Conservation (phyloP, 768 basidiomycete species). For the Termitomyces sp. region DNA sequence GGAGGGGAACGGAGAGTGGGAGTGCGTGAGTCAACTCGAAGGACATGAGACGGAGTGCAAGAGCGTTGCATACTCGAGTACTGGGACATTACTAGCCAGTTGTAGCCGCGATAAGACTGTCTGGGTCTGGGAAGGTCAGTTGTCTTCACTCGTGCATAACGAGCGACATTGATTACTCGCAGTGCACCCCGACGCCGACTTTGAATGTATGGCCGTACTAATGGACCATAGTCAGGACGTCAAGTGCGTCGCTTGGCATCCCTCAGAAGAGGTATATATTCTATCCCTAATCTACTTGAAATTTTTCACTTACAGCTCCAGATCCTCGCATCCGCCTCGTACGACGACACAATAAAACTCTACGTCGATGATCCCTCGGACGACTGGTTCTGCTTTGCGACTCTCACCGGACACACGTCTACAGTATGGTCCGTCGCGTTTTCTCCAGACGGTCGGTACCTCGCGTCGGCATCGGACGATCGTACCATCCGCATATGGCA, state of each 20-base stretch:
- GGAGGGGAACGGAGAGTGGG: conserved; percentile 62
- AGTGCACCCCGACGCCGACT: conserved; percentile 92
- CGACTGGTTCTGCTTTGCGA: conserved; percentile 89
- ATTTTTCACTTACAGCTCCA: conserved; percentile 27
- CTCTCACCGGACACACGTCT: conserved; percentile 74
- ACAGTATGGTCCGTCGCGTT: conserved; percentile 94
- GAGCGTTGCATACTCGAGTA: conserved; percentile 75
- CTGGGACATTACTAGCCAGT: conserved; percentile 84
- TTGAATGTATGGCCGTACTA: conserved; percentile 90
- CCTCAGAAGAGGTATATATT: conserved; percentile 77
- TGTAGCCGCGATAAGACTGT: conserved; percentile 97
- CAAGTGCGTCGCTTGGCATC: conserved; percentile 94
- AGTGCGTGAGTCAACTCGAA: conserved; percentile 82
- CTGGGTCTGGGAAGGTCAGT: conserved; percentile 96
- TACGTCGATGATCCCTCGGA: conserved; percentile 91
- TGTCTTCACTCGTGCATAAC: background rate
- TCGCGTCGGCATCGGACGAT: conserved; percentile 88
- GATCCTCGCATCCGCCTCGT: conserved; percentile 95
- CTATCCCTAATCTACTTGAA: background rate
- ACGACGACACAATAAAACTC: conserved; percentile 94
- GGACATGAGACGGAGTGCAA: conserved; percentile 99
- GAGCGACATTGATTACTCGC: conserved; percentile 3
- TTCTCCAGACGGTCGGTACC: conserved; percentile 70
- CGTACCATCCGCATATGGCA: conserved; percentile 84
- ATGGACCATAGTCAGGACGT: conserved; percentile 99